Base-by-base conservation (phyloP, 805 yeast genomes). In the Jamesozyma rosinii region DNA sequence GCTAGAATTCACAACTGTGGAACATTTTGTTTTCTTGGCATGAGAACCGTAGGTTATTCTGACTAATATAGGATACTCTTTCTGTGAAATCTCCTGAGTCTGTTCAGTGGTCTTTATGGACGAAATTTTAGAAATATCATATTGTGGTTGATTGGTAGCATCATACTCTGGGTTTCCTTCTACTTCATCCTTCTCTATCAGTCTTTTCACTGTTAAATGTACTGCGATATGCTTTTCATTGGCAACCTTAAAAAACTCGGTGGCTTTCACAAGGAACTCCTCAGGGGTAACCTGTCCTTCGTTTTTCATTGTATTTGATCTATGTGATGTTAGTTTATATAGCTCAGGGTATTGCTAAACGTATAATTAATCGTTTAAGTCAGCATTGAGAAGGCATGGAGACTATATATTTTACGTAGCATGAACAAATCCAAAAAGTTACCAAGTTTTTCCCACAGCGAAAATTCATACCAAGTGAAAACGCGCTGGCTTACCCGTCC, bases 1-100 rank as follows among this genome's bases (percentile, higher is more conserved):
- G 1, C 69, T 74, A 0, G 79, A 67, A 22, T 74, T 74, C 5
- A 89, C 88, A 11, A 81, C 75, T 0, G 97, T 88, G 22, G 88
- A 77, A 27, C 81, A 59, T 55, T 84, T 84, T n/a, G 62, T 55
- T 52, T 77, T 77, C 44, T 66, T 42, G 1, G 49, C 45, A 18
- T 51, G 51, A 4, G 59, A 51, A 3, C 59, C 59, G 39, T 53
- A 57, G 4, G 57, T 46, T 41, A 83, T 75, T 59, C 95, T 74
- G 49, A 88, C 71, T 37, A 88, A 64, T 2, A 88, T 65, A 5
- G 85, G 75, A 53, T 78, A 84, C 37, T 71, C 63, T 32, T 60
- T 55, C 11, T 56, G 52, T 17, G 56, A 54, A 58, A 65, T 44
- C 36, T 41, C 36, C 6, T 42, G 49, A 9, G 43, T 44, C 2